Evolutionary conservation across 305 asterid genomes (phyloP).

Genomic region (Solanum hybrid): DNA sequence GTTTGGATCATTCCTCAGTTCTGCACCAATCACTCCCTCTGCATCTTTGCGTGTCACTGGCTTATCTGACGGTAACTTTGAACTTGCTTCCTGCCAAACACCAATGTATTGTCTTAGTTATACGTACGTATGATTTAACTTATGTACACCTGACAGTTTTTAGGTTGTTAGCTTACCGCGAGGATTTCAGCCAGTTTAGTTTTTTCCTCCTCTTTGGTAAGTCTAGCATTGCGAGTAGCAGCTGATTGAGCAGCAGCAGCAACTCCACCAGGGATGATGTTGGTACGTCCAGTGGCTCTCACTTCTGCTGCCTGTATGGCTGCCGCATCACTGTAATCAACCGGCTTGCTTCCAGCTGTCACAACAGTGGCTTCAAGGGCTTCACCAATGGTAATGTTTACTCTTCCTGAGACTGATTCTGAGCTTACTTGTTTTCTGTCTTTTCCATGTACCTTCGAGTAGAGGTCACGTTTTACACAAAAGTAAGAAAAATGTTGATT

Average conservation of each 20-base stretch:
- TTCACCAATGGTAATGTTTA: constrained; percentile 70
- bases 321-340: constrained; percentile 86
- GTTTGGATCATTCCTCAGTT: constrained; percentile 83
- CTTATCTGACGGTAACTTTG: constrained; percentile 48
- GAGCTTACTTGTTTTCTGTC: not conserved
- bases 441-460: not conserved
- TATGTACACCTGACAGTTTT: not conserved
- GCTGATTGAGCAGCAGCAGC: constrained; percentile 96
- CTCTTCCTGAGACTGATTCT: constrained; percentile 5
- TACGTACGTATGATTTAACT: not conserved
- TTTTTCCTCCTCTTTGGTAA: constrained; percentile 69
- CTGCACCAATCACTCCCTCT: constrained; percentile 82
- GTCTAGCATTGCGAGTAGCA: constrained; percentile 78
- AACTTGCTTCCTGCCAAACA: constrained; percentile 36
- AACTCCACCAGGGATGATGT: constrained; percentile 84
- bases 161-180: constrained; percentile 24
- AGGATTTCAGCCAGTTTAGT: constrained; percentile 71
- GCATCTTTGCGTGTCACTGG: constrained; percentile 69
- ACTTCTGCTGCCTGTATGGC: constrained; percentile 96
- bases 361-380: constrained; percentile 89
- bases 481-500: not conserved
- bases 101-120: not conserved
- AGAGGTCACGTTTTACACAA: not conserved
- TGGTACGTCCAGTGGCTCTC: constrained; percentile 86
- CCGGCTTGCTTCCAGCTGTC: constrained; percentile 72